phyloP scores from a whole-genome alignment of 2,329 filamentous ascomycete species.

The Fusarium camptoceras region DNA sequence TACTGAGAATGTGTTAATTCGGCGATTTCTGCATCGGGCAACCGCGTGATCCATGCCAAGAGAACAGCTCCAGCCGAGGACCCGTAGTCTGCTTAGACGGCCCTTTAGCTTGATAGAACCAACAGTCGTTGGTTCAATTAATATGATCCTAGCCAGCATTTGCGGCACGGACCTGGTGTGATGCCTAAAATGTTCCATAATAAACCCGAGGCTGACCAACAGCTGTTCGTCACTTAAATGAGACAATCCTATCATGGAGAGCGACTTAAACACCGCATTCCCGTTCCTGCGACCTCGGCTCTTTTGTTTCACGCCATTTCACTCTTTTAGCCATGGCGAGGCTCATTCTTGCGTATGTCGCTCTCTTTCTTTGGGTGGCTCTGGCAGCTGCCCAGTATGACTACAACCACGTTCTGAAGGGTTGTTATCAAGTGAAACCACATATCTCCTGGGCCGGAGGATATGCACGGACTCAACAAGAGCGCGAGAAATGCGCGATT shows the following conservation, averaged over 20 bases:
- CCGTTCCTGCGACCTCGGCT: background rate
- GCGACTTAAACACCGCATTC: constrained; percentile 22
- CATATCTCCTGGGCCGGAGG: background rate
- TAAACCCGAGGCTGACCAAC: constrained; percentile 2
- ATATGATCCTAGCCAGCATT: constrained; percentile 7
- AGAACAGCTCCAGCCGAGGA: constrained; percentile 7
- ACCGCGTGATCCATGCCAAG: constrained; percentile 11
- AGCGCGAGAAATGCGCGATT: background rate
- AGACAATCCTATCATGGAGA: background rate
- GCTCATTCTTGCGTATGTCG: background rate
- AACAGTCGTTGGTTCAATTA: constrained; percentile 5
- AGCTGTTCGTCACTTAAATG: constrained; percentile 3
- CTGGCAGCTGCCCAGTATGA: constrained; percentile 11
- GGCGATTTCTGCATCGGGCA: constrained; percentile 6
- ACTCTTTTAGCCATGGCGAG: constrained; percentile 10
- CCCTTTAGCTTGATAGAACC: background rate
- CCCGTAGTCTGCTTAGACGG: background rate
- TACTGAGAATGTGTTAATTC: constrained; percentile 59
- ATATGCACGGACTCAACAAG: background rate
- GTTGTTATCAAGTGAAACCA: background rate
- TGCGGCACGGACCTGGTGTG: constrained; percentile 16
- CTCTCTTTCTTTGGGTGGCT: constrained; percentile 16
- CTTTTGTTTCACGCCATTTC: background rate
- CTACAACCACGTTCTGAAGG: background rate
- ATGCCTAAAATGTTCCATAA: constrained; percentile 23